Evolutionary conservation across 1,284 basidiomycete species (phyloP), one percentile per base, ranked within the genome.

Genomic region (Rhodotorula sp.): DNA sequence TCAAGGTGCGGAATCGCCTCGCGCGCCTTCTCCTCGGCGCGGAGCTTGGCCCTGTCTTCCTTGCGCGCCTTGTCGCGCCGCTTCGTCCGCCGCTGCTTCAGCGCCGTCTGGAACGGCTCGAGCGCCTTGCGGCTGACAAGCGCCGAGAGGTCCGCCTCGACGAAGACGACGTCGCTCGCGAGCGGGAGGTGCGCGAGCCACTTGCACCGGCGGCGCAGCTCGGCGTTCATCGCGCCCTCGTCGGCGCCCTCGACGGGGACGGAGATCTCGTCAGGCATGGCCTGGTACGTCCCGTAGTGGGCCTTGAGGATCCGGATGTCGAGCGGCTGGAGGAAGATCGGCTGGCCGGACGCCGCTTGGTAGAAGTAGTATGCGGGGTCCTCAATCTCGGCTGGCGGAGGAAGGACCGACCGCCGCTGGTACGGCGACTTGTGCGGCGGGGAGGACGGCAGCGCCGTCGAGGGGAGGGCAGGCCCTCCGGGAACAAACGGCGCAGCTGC

Each of bases 141-240:
- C 17, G 83, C 84, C 66, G 86, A 84, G 17, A 97, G 84, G 80
- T 97, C 90, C 6, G 93, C 89, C 82, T 99, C 95, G 70, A 98
- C 85, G 81, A 99, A 98, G 22, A 95, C 90, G 55, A 98, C 92
- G 80, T 98, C 94, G 25, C 92, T 89, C 60, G 93, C 90, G 76
- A 93, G 90, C 0, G 96, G 92, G 74, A 98, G 85, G 81, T 98
- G 95, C 5, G 88, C 88, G 67, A 99, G 89, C 82, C 98, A 99
- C 81, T 96, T 97, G 85, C 92, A 97, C 57, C 94, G 88, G 81
- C 92, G 91, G 60, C 94, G 88, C 34, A 99, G 85, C 71, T 97
- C 93, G 70, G 95, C 94, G 80, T 95, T 91, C 71, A 81, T 83
- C 3, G 81, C 82, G 0, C 84, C 84, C 64, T 86, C 84, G 17